A percentile compares a stretch with the other conserved stretches of the same genome.
Evolutionary conservation across 805 yeast species (phyloP).

Genomic region (Kluyveromyces aestuarii): DNA sequence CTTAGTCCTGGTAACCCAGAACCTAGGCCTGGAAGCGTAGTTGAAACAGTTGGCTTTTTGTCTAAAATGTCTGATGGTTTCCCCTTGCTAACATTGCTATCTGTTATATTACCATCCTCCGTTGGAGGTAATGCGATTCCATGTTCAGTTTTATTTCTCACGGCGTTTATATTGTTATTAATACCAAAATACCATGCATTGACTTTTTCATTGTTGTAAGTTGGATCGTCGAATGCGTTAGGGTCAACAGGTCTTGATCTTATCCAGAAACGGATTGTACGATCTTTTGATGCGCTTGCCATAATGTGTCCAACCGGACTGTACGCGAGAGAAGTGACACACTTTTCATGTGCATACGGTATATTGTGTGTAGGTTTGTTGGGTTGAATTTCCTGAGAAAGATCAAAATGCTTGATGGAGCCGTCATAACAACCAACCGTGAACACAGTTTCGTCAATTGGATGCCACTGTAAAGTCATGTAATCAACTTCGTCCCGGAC

Average conservation of each 20-base stretch:
- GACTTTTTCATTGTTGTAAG: conserved; percentile 57
- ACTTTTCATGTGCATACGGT: conserved; percentile 92
- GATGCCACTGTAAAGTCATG: conserved; percentile 87
- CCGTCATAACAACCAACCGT: conserved; percentile 90
- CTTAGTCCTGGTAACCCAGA: conserved; percentile 9
- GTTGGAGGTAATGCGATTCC: conserved; percentile 27
- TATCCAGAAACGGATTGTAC: conserved; percentile 90
- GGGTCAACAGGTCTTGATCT: conserved; percentile 88
- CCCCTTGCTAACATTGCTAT: not conserved
- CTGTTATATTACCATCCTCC: not conserved
- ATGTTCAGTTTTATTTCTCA: conserved; percentile 26
- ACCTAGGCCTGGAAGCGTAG: not conserved
- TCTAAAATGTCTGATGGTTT: not conserved
- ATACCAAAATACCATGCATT: conserved; percentile 50
- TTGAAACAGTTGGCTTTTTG: not conserved
- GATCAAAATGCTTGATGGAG: conserved; percentile 63
- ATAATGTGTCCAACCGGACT: conserved; percentile 91
- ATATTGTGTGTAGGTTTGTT: conserved; percentile 40
- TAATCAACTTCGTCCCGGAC: conserved; percentile 80
- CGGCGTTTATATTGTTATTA: conserved; percentile 28
- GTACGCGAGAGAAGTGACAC: conserved; percentile 80
- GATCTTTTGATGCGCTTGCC: conserved; percentile 89
- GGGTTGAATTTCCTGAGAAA: conserved; percentile 28
- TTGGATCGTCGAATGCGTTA: conserved; percentile 68
- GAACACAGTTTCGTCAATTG: conserved; percentile 67